Evolutionary conservation across 169 alveolate genomes (phyloP), one percentile per base, ranked within the genome.

Genomic region (Cryptosporidium parvum): DNA sequence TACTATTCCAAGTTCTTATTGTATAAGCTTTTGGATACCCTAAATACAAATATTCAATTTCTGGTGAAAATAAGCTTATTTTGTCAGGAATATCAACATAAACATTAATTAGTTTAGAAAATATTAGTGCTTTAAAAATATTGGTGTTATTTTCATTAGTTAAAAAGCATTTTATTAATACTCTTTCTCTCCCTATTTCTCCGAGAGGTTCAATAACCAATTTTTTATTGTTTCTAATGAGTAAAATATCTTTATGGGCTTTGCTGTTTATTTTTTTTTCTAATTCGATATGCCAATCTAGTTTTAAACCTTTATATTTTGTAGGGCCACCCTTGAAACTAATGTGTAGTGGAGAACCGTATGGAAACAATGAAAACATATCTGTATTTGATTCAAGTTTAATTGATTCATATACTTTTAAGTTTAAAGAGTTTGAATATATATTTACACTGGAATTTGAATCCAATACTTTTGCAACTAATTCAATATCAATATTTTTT

Each of bases 121-220:
- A 80, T 48, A 80, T 4, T 26, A 62, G 44, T 26, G 68, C 16
- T 65, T 80, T 80, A 31, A 45, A 62, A 62, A 14, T n/a, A 6
- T 31, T 35, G 7, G 45, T 23, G 14, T 12, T 31, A 53, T n/a
- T 37, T 35, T 33, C 35, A 23, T 53, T 71, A 2, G 45, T 73
- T 37, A 73, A 56, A 26, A 37, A 73, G 21, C 68, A 73, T 59
- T 56, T 59, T 23, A 73, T 73, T n/a, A 18, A 33, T 10, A 73
- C 86, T 16, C 58, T 73, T 45, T 44, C 73, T 21, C 29, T 42
- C 23, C 89, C 89, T 18, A 80, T 44, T 44, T 5, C 48, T 59
- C 69, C 89, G 8, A 80, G 52, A 37, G 89, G 89, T 21, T 80
- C 89, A 9, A 80, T 39, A 61, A 80, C 44, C 65, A 59, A 23